phyloP scores from a whole-genome alignment of 2,329 filamentous ascomycete species.

The Thielaviopsis ethacetica region DNA sequence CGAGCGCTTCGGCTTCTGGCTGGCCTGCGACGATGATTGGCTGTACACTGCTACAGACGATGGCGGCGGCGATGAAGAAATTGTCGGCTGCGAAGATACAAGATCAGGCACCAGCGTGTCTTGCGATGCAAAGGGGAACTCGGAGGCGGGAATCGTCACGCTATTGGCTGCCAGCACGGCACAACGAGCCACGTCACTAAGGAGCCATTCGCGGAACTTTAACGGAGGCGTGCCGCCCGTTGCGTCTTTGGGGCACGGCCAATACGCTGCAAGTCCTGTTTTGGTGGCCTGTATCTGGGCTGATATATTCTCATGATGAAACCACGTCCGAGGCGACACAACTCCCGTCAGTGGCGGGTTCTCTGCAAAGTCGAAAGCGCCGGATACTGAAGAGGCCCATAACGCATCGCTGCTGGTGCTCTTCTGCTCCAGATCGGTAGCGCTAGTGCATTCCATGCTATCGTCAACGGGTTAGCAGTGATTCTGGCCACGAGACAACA shows the following conservation, averaged over 20 bases:
- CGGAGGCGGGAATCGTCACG: not conserved
- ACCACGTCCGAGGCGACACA: not conserved
- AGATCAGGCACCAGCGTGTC: not conserved
- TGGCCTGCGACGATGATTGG: not conserved
- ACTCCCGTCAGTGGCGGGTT: not conserved
- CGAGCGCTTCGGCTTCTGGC: not conserved
- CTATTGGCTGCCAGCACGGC: not conserved
- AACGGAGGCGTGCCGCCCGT: not conserved
- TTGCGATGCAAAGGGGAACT: not conserved
- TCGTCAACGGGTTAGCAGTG: not conserved
- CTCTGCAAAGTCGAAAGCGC: not conserved
- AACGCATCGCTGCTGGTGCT: not conserved
- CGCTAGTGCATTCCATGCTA: constrained; percentile 2
- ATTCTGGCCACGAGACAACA: not conserved
- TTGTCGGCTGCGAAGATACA: not conserved
- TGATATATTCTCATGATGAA: not conserved
- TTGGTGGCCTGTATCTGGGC: not conserved
- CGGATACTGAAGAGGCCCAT: not conserved
- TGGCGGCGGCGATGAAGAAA: not conserved
- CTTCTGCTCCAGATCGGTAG: not conserved
- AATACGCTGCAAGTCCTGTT: not conserved
- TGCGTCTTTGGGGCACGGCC: not conserved
- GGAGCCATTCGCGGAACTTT: not conserved
- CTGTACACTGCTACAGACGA: not conserved
- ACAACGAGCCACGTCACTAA: not conserved